phyloP scores from a whole-genome alignment of 2,329 filamentous ascomycete genomes.

The Penicillium sp. region DNA sequence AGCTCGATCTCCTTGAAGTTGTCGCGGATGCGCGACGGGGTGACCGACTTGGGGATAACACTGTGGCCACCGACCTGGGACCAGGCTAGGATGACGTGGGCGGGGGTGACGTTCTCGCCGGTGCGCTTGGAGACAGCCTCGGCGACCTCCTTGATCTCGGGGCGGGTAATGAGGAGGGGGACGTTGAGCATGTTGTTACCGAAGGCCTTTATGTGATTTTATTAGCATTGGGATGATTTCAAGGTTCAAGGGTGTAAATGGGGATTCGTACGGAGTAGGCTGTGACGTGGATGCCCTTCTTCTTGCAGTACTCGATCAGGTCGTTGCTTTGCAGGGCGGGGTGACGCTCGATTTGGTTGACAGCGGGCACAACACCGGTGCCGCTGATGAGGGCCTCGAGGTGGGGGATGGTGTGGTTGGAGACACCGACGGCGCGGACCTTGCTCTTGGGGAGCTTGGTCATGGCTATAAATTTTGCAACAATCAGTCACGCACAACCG shows the following conservation, averaged over 20 bases:
- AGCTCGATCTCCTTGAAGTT: constrained; percentile 49
- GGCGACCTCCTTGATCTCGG: constrained; percentile 65
- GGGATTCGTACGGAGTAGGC: constrained; percentile 58
- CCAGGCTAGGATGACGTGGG: constrained; percentile 45
- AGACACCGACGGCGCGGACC: constrained; percentile 45
- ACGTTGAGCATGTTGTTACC: constrained; percentile 62
- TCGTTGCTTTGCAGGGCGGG: constrained; percentile 66
- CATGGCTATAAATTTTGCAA: constrained; percentile 37
- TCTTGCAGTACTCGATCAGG: constrained; percentile 59
- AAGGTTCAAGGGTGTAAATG: too few species aligned
- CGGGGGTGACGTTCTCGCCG: constrained; percentile 36
- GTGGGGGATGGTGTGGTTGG: constrained; percentile 44
- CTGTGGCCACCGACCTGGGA: constrained; percentile 44
- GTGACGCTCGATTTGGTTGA: constrained; percentile 71
- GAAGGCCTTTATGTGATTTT: constrained; percentile 46
- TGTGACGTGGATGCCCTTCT: constrained; percentile 62
- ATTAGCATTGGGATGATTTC: not conserved
- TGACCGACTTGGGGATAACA: constrained; percentile 49
- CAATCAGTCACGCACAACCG: not conserved
- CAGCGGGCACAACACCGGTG: constrained; percentile 60
- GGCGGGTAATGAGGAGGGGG: constrained; percentile 65
- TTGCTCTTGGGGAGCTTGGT: constrained; percentile 47
- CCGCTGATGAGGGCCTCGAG: constrained; percentile 59
- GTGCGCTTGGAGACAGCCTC: constrained; percentile 53
- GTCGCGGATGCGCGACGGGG: constrained; percentile 44